phyloP scores from a whole-genome alignment of 371 early-diverging fungal species.

The Mortierella polycephala region DNA sequence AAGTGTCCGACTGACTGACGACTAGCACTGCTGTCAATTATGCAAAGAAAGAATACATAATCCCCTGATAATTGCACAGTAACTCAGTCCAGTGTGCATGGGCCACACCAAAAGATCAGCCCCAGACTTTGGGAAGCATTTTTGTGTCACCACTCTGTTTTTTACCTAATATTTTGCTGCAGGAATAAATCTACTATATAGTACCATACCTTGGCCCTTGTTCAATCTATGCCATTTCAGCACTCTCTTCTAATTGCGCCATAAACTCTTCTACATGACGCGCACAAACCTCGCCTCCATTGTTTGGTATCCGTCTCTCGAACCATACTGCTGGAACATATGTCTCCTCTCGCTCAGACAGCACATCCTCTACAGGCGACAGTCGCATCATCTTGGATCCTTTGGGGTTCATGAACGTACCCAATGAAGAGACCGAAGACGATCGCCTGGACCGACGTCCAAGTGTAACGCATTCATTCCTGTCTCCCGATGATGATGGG shows the following conservation, averaged over 20 bases:
- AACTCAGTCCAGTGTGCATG: too few species aligned
- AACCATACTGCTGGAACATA: constrained; percentile 15
- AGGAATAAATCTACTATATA: too few species aligned
- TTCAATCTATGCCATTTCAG: not conserved
- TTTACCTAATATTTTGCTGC: too few species aligned
- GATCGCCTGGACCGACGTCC: constrained; percentile 16
- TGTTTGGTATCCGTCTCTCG: constrained; percentile 57
- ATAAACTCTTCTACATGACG: constrained; percentile 61
- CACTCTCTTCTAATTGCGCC: constrained; percentile 50
- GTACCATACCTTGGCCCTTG: not conserved
- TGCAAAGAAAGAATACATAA: too few species aligned
- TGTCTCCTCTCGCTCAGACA: not conserved
- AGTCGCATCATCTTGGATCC: constrained; percentile 23
- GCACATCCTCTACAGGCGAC: not conserved
- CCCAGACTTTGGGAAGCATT: too few species aligned
- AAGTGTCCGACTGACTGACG: too few species aligned
- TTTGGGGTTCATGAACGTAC: constrained; percentile 7
- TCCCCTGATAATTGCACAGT: too few species aligned
- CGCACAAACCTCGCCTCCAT: constrained; percentile 69
- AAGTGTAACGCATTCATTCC: constrained; percentile 5
- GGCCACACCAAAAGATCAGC: too few species aligned
- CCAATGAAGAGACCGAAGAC: constrained; percentile 19
- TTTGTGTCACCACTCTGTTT: too few species aligned
- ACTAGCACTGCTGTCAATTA: too few species aligned
- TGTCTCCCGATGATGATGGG: not conserved